These are phyloP conservation scores for Fusarium verticillioides DNA, from an alignment of 2,329 filamentous ascomycete species.

Conservation along the genomic window DNA sequence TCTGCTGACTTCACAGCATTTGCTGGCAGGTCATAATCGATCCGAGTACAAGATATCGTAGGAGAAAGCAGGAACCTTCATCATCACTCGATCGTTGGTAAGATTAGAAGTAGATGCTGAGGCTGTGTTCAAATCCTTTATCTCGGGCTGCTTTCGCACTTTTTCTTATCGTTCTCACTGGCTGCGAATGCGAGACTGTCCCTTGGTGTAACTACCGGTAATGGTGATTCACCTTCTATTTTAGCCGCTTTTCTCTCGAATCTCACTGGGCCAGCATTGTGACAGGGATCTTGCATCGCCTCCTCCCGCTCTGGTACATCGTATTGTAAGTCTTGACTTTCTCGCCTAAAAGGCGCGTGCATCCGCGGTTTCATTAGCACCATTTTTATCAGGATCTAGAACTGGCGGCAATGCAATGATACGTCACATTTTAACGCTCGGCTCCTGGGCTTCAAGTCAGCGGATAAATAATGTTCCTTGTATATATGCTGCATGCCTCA, in stretches of 20 bases:
- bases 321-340: neutral
- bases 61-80: too few species aligned
- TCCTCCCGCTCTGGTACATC: neutral
- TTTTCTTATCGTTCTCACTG: neutral
- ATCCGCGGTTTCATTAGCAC: neutral
- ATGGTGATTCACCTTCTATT: neutral
- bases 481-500: neutral
- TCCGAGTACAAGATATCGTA: too few species aligned
- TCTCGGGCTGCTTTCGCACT: neutral
- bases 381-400: neutral
- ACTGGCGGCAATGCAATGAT: neutral
- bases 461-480: neutral
- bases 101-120: neutral
- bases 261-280: neutral
- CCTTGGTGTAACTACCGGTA: neutral
- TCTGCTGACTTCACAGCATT: neutral
- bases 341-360: neutral
- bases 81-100: neutral
- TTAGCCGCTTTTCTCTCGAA: neutral
- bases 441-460: neutral
- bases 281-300: neutral
- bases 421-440: neutral
- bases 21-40: too few species aligned
- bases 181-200: neutral
- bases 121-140: neutral